Evolutionary conservation across 2,329 filamentous ascomycete genomes (phyloP).

Genomic region (Talaromyces sp.): DNA sequence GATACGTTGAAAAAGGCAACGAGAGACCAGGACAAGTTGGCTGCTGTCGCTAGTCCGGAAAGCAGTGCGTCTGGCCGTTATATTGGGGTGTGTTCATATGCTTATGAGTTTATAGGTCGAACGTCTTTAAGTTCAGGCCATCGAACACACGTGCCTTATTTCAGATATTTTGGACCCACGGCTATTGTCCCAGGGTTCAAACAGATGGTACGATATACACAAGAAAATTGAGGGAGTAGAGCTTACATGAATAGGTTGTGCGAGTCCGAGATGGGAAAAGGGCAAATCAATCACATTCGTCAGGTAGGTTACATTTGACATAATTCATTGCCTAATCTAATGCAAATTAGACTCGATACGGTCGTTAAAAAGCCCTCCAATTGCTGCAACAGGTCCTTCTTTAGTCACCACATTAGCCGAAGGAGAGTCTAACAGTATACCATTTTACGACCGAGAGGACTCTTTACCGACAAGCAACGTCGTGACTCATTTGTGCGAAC

Average conservation of each 20-base stretch:
- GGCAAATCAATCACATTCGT: constrained; percentile 40
- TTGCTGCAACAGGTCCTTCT: constrained; percentile 22
- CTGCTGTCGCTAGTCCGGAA: constrained; percentile 31
- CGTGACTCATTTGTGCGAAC: constrained; percentile 72
- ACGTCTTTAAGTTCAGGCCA: constrained; percentile 36
- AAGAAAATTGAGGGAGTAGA: background rate
- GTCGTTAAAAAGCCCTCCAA: constrained; percentile 34
- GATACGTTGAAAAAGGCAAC: constrained; percentile 16
- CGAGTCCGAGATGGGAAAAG: constrained; percentile 56
- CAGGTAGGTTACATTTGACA: constrained; percentile 27
- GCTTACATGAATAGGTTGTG: constrained; percentile 43
- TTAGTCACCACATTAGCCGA: constrained; percentile 23
- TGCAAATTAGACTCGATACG: constrained; percentile 33
- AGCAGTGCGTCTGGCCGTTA: constrained; percentile 32
- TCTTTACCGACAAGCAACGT: constrained; percentile 67
- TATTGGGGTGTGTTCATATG: background rate
- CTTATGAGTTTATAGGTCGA: constrained; percentile 27
- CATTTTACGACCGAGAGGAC: constrained; percentile 74
- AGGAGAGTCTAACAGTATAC: constrained; percentile 47
- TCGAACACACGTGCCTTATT: constrained; percentile 68
- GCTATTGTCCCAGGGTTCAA: constrained; percentile 90
- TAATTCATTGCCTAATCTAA: background rate
- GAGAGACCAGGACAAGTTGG: constrained; percentile 22
- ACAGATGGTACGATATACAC: constrained; percentile 67
- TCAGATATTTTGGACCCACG: constrained; percentile 85